Conservation (phyloP, 495 filamentous ascomycete genomes). For the Lophium mytilinum region DNA sequence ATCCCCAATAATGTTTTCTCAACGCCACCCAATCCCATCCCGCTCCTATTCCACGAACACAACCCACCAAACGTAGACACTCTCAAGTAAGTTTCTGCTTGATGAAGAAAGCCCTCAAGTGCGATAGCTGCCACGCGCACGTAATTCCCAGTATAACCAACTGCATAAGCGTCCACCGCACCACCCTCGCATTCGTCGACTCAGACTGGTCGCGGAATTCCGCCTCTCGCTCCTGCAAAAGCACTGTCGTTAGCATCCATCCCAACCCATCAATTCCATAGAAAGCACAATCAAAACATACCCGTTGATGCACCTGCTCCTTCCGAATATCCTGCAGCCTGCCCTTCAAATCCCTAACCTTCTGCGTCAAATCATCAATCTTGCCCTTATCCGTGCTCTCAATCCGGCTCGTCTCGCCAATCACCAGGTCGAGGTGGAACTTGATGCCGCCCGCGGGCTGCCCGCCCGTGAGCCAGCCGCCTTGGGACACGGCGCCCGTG, state of each 20-base stretch:
- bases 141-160: constrained; percentile 79
- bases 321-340: constrained; percentile 81
- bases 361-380: constrained; percentile 81
- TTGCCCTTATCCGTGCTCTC: constrained; percentile 92
- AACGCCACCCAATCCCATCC: not conserved
- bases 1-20: not conserved
- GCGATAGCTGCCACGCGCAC: constrained; percentile 95
- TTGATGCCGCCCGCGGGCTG: constrained; percentile 64
- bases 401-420: constrained; percentile 91
- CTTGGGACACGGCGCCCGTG: constrained; percentile 48
- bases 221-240: constrained; percentile 78
- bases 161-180: constrained; percentile 90
- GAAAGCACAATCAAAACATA: constrained; percentile 41
- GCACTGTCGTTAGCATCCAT: constrained; percentile 2
- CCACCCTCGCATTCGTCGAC: constrained; percentile 81
- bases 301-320: constrained; percentile 94
- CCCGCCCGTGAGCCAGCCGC: constrained; percentile 61
- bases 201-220: constrained; percentile 98
- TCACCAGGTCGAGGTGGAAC: constrained; percentile 82
- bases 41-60: not conserved
- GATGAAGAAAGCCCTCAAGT: constrained; percentile 95
- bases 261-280: not conserved
- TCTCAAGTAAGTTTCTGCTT: constrained; percentile 92
- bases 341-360: constrained; percentile 82
- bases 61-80: not conserved